Evolutionary conservation across 1,284 basidiomycete species (phyloP).

Genomic region (Cutaneotrichosporon sp.): DNA sequence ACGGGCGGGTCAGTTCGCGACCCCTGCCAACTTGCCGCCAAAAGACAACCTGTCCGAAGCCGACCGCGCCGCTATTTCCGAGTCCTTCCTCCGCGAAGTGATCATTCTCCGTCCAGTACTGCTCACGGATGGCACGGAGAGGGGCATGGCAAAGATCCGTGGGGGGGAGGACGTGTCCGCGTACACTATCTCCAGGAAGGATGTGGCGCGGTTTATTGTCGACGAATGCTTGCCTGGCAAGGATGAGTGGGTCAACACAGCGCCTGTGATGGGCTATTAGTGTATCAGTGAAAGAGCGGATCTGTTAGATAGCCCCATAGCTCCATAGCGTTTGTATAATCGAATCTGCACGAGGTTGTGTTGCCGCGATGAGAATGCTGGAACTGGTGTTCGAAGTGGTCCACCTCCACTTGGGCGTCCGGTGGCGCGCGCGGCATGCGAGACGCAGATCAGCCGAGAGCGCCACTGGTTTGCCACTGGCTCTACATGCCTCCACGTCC

Average conservation of each 20-base stretch:
- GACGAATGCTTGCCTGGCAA: constrained; percentile 19
- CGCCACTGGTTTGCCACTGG: no score
- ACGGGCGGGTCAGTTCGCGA: constrained; percentile 11
- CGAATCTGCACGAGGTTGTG: no score
- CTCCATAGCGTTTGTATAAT: no score
- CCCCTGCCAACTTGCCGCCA: neutral
- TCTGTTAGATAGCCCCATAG: no score
- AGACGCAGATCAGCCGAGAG: no score
- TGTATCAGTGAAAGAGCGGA: no score
- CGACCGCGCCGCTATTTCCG: neutral
- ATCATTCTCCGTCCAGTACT: constrained; percentile 28
- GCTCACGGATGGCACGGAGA: constrained; percentile 15
- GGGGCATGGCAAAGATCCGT: constrained; percentile 5
- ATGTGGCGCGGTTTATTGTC: constrained; percentile 24
- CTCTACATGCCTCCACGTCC: no score
- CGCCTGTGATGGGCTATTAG: constrained; percentile 27
- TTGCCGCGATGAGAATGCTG: no score
- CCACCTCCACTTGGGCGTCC: no score
- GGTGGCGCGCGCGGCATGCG: no score
- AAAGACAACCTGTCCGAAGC: constrained; percentile 8
- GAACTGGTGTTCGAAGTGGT: no score
- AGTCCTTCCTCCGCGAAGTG: constrained; percentile 22
- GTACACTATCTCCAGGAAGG: constrained; percentile 20
- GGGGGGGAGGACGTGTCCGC: constrained; percentile 12
- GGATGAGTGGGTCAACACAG: constrained; percentile 25